Evolutionary conservation across 257 asterid genomes (phyloP), one percentile per base, ranked within the genome.

Genomic region (Solanum phureja): DNA sequence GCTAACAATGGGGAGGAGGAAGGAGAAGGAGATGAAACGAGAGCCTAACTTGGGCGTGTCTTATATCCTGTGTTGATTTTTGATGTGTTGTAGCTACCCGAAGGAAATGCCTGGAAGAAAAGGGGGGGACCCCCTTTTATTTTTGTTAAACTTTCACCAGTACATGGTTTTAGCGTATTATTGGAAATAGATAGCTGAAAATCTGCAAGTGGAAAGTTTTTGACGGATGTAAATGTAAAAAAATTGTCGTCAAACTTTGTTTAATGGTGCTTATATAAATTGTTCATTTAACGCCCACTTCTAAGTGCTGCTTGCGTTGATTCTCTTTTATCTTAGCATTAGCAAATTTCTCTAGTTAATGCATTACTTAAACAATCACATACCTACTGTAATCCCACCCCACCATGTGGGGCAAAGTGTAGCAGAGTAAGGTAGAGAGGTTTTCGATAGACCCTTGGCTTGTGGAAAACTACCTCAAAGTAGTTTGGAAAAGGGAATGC

Each of bases 1-100:
- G 85, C 81, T 42, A 38, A 69, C 58, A 14, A 40, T 38, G 88
- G 86, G 7, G 91, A 89, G 27, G 88, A 82, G 62, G 92, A 90
- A 76, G 56, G 52, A 44, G 93, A 89, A 72, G 90, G 93, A 46
- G 19, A 87, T 88, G 87, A 66, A 88, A 72, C 92, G 91, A 18
- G 64, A 34, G 44, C 68, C 44, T 82, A 52, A 19, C 71, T 29
- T 46, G 85, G 85, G 69, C 69, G 23, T 29, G 31, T 49, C 31
- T 8, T 27, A 27, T 44, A 14, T 8, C 46, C 58, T 75, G 2
- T 29, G 29, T 81, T 81, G 56, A 23, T 40, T 46, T 38, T 29
- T 29, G 85, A 27, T 49, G 69, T 82, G 69, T 46, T 31, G 86
- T 82, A 49, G 66, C 85, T 79, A 44, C 66, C 66, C 66, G 16